Percentiles rank a stretch among this genome's conserved stretches.
phyloP scores from a whole-genome alignment of 179 eudicot species.

The Spinacia oleracea region DNA sequence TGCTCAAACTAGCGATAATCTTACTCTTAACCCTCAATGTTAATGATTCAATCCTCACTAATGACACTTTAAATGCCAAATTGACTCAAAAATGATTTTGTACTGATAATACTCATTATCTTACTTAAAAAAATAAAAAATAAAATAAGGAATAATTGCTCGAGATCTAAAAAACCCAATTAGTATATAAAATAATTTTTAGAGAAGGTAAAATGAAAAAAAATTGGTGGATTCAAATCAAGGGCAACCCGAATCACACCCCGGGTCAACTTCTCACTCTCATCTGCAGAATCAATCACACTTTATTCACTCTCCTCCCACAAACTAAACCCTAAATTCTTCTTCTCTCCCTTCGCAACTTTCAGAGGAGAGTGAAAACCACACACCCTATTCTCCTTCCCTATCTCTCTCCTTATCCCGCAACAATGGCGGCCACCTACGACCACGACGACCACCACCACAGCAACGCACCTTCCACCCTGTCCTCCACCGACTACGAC shows the following conservation, averaged over 20 bases:
- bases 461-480: conserved; percentile 18
- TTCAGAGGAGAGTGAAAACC: not conserved
- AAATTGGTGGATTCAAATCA: not conserved
- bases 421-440: conserved; percentile 58
- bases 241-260: not conserved
- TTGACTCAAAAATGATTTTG: too few species aligned
- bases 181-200: not conserved
- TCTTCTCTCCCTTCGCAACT: not conserved
- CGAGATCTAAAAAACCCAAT: too few species aligned
- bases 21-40: too few species aligned
- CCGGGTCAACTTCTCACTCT: not conserved
- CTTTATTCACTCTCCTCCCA: not conserved
- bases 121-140: too few species aligned
- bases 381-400: conserved; percentile 14
- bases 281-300: not conserved
- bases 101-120: too few species aligned
- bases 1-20: too few species aligned
- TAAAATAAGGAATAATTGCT: too few species aligned
- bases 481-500: conserved; percentile 44
- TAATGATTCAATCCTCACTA: too few species aligned
- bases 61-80: too few species aligned
- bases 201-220: too few species aligned
- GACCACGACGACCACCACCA: conserved; percentile 48
- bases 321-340: conserved; percentile 14
- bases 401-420: not conserved